Conservation (phyloP, 2,329 filamentous ascomycete species). For the Alternaria brassicae region DNA sequence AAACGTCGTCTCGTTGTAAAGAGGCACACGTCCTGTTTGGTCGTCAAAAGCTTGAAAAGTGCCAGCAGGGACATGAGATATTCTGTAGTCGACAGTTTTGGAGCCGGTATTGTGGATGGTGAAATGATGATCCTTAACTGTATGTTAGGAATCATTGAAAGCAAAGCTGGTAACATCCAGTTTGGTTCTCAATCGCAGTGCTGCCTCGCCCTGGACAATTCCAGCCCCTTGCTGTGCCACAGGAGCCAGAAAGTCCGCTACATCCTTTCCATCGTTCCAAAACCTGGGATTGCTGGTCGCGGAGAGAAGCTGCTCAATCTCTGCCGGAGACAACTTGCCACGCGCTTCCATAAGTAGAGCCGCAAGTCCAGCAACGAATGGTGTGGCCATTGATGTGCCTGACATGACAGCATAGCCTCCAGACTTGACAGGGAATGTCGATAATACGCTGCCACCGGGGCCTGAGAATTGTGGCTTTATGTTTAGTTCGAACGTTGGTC, state of each 20-base stretch:
- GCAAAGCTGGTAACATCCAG: constrained; percentile 25
- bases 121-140: constrained; percentile 33
- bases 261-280: constrained; percentile 23
- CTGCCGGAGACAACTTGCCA: constrained; percentile 23
- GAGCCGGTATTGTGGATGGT: constrained; percentile 21
- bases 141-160: constrained; percentile 35
- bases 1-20: constrained; percentile 15
- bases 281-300: constrained; percentile 24
- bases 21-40: constrained; percentile 1
- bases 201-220: constrained; percentile 27
- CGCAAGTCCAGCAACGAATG: constrained; percentile 25
- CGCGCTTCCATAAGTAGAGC: constrained; percentile 25
- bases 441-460: constrained; percentile 65
- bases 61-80: constrained; percentile 24
- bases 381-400: constrained; percentile 63
- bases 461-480: constrained; percentile 64
- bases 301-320: constrained; percentile 20
- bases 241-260: constrained; percentile 21
- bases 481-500: constrained; percentile 66
- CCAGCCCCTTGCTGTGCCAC: constrained; percentile 34
- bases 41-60: constrained; percentile 25
- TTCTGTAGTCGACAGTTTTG: not conserved
- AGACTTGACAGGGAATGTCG: constrained; percentile 59
- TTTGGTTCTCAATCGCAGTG: constrained; percentile 16
- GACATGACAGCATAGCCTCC: constrained; percentile 60